Evolutionary conservation across 768 basidiomycete species (phyloP), one percentile per base, ranked within the genome.

Genomic region (Termitomyces sp.): DNA sequence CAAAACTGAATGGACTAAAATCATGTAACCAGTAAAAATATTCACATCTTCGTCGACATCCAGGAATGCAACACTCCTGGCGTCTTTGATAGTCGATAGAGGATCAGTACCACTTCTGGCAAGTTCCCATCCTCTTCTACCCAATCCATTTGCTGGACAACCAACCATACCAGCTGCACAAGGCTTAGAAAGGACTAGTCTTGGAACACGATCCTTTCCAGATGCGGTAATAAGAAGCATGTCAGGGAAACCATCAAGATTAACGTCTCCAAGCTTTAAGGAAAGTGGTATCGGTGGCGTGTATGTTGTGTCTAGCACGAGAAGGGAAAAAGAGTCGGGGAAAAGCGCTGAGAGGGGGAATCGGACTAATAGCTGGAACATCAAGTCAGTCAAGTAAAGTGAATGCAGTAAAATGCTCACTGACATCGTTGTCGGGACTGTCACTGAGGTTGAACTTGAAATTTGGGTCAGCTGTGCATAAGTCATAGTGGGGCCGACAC

Each of bases 41-140:
- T 92, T 63, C 66, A 94, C 94, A 71, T 99, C 95, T 70, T 98
- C 97, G 64, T 98, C 96, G 69, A 98, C 77, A 71, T 99, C 97
- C 58, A 98, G 65, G 70, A 95, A 94, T 3, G 87, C 78, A 5
- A 85, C 84, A 12, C 85, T 80, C 43, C 87, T 76, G 0, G 90
- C 96, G 70, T 98, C 97, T 62, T 80, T 84, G 18, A 98, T 77
- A 8, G 70, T 70, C 22, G 82, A 76, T 54, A 98, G 69, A 6
- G 79, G 72, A 32, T 87, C 83, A 14, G 81, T 82, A 4, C 88
- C 87, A 45, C 77, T 75, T 42, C 61, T 71, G 6, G 75, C 75
- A 5, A 78, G 73, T 36, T 78, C 81, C 76, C 90, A 95, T 6
- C 90, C 86, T 58, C 93, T 75, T 57, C 80, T 78, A 9, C 82